phyloP scores from a whole-genome alignment of 78 protist species.

The Planoprotostelium fungivorum region DNA sequence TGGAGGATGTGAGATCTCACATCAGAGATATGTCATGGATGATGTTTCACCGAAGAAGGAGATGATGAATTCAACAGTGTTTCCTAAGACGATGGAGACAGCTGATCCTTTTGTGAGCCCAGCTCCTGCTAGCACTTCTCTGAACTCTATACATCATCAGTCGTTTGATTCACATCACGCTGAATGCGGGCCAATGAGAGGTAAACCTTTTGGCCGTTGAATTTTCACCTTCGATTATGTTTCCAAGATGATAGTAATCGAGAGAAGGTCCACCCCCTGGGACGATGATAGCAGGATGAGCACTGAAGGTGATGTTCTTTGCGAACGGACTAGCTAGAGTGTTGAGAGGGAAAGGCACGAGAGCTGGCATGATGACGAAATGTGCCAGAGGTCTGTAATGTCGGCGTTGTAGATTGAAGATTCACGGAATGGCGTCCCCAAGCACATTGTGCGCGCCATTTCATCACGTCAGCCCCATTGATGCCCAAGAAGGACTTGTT shows the following conservation, averaged over 20 bases:
- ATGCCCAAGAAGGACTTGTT: no score
- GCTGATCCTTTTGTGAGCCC: conserved; percentile 20
- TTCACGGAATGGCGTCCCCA: no score
- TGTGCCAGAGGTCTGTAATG: no score
- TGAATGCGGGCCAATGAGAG: no score
- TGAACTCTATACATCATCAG: neutral
- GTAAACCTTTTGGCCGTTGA: no score
- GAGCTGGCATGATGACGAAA: no score
- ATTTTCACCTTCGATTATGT: neutral
- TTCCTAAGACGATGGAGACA: conserved; percentile 24
- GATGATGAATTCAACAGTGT: neutral
- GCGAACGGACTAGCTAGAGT: neutral
- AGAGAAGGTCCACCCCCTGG: neutral
- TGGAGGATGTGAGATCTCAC: neutral
- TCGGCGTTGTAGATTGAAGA: no score
- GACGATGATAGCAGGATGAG: neutral
- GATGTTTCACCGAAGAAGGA: neutral
- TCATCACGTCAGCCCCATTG: no score
- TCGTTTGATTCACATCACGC: neutral
- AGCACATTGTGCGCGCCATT: no score
- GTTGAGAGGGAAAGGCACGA: no score
- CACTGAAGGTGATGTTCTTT: neutral
- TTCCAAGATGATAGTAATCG: neutral
- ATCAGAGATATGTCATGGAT: neutral
- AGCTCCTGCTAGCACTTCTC: conserved; percentile 4